These are phyloP conservation scores for Hypericum androsaemum DNA, from an alignment of 345 rosid genomes.

Conservation along the genomic window DNA sequence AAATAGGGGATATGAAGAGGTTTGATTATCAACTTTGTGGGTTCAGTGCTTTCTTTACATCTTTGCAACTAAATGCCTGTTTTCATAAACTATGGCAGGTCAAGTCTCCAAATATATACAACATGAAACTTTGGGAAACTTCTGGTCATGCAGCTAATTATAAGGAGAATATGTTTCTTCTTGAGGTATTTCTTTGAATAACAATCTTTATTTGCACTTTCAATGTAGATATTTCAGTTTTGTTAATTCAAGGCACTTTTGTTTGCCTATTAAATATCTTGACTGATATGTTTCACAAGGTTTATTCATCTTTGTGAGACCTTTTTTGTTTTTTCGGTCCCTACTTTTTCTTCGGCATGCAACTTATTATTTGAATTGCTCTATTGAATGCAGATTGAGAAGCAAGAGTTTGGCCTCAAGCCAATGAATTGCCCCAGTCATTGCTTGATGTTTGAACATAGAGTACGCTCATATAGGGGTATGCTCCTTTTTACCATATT, in stretches of 20 bases:
- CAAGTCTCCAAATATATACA: conserved; percentile 81
- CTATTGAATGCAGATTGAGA: conserved; percentile 54
- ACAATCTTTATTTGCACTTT: background rate
- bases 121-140: conserved; percentile 94
- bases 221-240: too few species aligned
- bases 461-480: conserved; percentile 91
- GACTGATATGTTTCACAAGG: too few species aligned
- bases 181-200: conserved; percentile 49
- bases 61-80: conserved; percentile 9
- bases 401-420: conserved; percentile 91
- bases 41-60: background rate
- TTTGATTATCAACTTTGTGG: conserved; percentile 18
- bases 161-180: conserved; percentile 90
- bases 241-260: too few species aligned
- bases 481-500: background rate
- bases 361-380: too few species aligned
- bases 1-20: conserved; percentile 92
- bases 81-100: conserved; percentile 45
- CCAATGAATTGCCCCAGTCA: conserved; percentile 99
- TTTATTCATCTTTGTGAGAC: too few species aligned
- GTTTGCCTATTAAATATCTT: too few species aligned
- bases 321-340: too few species aligned
- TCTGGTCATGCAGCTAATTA: conserved; percentile 95
- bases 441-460: conserved; percentile 86
- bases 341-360: too few species aligned